Base-by-base conservation (phyloP, 1,284 basidiomycete genomes). In the Tilletia caries region DNA sequence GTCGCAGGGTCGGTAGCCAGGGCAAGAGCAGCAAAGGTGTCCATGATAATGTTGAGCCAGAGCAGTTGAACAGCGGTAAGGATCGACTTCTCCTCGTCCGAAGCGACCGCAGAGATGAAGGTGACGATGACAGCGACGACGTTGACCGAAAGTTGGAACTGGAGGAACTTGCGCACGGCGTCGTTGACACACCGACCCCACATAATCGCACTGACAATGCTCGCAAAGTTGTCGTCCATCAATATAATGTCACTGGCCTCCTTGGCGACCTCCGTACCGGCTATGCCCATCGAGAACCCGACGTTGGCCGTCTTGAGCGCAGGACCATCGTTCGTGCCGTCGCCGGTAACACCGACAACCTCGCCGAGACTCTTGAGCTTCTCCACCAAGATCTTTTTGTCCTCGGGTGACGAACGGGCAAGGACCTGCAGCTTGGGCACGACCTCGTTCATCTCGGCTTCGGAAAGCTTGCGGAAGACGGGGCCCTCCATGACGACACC, bases 111-210 rank as follows among this genome's bases (percentile, higher is more conserved):
- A 32, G 94, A 91, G 71, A 96, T 88, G 77, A 94, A 95, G 8
- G 95, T 98, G 81, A 98, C 91, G 71, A 95, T 84, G 70, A 98
- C 95, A 62, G 95, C 95, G 4, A 93, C 95, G 73, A 98, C 89
- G 86, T 98, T 98, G 80, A 92, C 92, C 10, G 92, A 93, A 75
- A 98, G 88, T 86, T 98, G 96, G 88, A 98, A 98, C 86, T 98
- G 95, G 73, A 98, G 83, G 86, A 98, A 98, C 86, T 98, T 98
- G 83, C 91, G 90, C 72, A 98, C 95, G 0, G 94, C 89, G 83
- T 98, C 95, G 84, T 97, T 98, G 74, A 98, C 95, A 83, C 93
- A 95, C 70, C 95, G 92, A 60, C 95, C 95, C 95, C 95, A 98
- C 88, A 96, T 95, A 80, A 98, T 95, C 68, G 95, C 95, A 79